phyloP scores from a whole-genome alignment of 176 grass and related monocot species.

The Carex littledalei region DNA sequence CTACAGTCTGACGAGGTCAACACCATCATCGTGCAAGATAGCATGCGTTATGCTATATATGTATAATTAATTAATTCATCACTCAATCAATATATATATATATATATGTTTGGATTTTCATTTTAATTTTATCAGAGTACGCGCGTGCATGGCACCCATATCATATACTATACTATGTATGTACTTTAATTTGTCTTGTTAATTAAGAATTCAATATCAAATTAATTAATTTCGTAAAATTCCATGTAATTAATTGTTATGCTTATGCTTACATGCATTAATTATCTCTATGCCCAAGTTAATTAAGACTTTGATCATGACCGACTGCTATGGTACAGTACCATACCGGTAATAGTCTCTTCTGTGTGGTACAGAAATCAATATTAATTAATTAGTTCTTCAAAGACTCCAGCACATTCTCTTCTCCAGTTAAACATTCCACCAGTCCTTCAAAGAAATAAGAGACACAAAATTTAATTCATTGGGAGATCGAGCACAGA shows the following conservation, averaged over 20 bases:
- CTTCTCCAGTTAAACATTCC: slow-evolving; percentile 62
- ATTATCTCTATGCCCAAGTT: background rate
- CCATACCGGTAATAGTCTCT: background rate
- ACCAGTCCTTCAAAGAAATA: slow-evolving; percentile 45
- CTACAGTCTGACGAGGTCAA: background rate
- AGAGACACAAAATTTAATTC: background rate
- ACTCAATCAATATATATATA: background rate
- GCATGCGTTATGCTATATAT: slow-evolving; percentile 10
- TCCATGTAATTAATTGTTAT: background rate
- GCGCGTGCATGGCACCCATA: too few species aligned
- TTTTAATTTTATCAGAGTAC: background rate
- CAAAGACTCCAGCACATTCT: slow-evolving; percentile 48
- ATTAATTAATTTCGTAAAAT: background rate
- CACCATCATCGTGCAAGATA: background rate
- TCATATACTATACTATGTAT: background rate
- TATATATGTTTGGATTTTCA: background rate
- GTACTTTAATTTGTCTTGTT: background rate
- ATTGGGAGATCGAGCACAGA: background rate
- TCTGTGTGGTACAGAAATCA: background rate
- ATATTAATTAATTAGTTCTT: background rate
- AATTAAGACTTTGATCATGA: background rate
- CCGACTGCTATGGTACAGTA: background rate
- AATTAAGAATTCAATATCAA: background rate
- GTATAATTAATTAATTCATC: background rate
- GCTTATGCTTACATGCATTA: background rate